Evolutionary conservation across 495 filamentous ascomycete species (phyloP).

Genomic region (Hypoxylon trugodes): DNA sequence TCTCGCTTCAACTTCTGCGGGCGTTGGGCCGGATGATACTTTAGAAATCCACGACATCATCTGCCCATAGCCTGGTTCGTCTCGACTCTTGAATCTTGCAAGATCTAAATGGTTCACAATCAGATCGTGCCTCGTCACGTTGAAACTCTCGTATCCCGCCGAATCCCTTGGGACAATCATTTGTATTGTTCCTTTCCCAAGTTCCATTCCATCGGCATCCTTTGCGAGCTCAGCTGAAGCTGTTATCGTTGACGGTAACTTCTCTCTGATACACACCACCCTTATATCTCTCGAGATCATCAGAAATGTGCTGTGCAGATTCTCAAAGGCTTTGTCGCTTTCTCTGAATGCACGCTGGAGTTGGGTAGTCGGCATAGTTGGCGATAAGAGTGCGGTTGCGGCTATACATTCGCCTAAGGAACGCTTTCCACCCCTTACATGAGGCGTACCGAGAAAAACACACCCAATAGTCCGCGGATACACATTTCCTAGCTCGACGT

Average conservation of each 20-base stretch:
- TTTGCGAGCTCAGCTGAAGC: constrained; percentile 34
- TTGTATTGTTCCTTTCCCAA: constrained; percentile 39
- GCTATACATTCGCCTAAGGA: constrained; percentile 43
- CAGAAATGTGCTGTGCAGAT: constrained; percentile 39
- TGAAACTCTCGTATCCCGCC: constrained; percentile 40
- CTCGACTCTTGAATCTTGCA: constrained; percentile 36
- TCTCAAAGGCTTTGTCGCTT: constrained; percentile 33
- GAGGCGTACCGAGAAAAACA: constrained; percentile 53
- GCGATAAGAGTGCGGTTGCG: constrained; percentile 35
- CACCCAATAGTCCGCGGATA: constrained; percentile 46
- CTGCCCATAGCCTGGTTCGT: constrained; percentile 37
- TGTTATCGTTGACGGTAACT: constrained; percentile 36
- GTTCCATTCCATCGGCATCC: constrained; percentile 35
- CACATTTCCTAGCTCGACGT: constrained; percentile 44
- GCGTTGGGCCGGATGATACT: constrained; percentile 34
- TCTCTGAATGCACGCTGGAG: constrained; percentile 36
- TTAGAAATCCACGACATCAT: constrained; percentile 41
- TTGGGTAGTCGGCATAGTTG: constrained; percentile 24
- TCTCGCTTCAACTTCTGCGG: constrained; percentile 38
- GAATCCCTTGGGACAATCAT: constrained; percentile 45
- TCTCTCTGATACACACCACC: constrained; percentile 44
- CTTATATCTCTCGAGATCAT: constrained; percentile 45
- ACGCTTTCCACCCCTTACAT: constrained; percentile 43
- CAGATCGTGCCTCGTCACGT: constrained; percentile 39
- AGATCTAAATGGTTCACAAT: constrained; percentile 38